These are phyloP conservation scores for Geotrichum cucujoidarum DNA, from an alignment of 1,139 yeast genomes.

Conservation along the genomic window DNA sequence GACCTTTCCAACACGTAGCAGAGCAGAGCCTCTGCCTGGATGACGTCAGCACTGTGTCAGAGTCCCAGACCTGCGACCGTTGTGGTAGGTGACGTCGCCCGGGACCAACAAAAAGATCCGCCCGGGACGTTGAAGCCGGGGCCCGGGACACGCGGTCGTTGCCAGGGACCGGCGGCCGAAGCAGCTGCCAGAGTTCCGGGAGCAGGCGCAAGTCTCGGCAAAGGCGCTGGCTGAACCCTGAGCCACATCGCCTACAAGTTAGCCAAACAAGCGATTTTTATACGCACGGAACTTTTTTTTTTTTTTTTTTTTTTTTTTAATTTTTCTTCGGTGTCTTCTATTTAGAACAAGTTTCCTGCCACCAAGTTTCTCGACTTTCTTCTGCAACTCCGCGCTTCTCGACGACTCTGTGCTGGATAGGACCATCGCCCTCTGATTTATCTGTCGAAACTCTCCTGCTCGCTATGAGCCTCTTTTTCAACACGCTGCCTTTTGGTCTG, in stretches of 20 bases:
- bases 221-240: no score
- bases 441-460: no score
- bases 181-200: no score
- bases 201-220: no score
- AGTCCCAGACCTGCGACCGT: background rate
- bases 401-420: background rate
- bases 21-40: background rate
- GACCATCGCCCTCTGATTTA: no score
- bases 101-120: background rate
- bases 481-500: constrained; percentile 16
- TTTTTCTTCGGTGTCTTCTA: background rate
- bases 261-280: no score
- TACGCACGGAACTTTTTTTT: background rate
- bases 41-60: background rate
- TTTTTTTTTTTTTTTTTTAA: no score
- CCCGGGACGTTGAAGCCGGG: background rate
- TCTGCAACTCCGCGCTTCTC: background rate
- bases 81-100: background rate
- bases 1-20: constrained; percentile 7
- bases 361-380: background rate
- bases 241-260: no score
- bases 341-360: background rate
- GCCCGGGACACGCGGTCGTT: background rate
- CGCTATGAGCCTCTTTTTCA: constrained; percentile 14
- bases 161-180: background rate